Percentiles rank a stretch among this genome's conserved stretches.
phyloP scores from a whole-genome alignment of 805 yeast genomes.

The Vanderwaltozyma yarrowii region DNA sequence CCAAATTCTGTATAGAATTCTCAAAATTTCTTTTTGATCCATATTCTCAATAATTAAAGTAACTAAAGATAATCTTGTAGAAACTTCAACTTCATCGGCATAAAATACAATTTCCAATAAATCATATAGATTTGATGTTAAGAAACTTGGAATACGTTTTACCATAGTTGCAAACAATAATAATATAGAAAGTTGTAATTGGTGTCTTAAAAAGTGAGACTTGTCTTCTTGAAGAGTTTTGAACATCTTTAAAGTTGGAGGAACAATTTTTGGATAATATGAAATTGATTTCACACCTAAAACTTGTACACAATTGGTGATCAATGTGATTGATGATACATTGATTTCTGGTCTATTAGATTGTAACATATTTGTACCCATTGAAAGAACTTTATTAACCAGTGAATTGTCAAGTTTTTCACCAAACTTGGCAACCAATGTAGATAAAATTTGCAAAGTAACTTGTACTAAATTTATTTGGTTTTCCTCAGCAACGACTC shows the following conservation, averaged over 20 bases:
- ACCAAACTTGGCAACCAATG: slow-evolving; percentile 55
- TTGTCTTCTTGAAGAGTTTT: slow-evolving; percentile 21
- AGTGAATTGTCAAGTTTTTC: slow-evolving; percentile 36
- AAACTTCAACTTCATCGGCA: slow-evolving; percentile 48
- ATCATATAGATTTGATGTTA: slow-evolving; percentile 56
- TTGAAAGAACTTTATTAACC: slow-evolving; percentile 39
- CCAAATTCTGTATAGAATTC: slow-evolving; percentile 59
- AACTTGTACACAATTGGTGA: slow-evolving; percentile 57
- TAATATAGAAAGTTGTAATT: slow-evolving; percentile 58
- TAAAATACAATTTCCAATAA: slow-evolving; percentile 49
- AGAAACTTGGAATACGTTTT: slow-evolving; percentile 78
- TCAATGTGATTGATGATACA: slow-evolving; percentile 63
- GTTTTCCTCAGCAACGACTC: slow-evolving; percentile 17
- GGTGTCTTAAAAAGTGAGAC: slow-evolving; percentile 23
- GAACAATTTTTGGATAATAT: slow-evolving; percentile 73
- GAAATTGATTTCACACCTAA: slow-evolving; percentile 84
- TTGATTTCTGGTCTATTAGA: slow-evolving; percentile 49
- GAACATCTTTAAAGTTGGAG: slow-evolving; percentile 59
- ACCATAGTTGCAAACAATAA: slow-evolving; percentile 65
- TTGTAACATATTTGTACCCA: slow-evolving; percentile 42
- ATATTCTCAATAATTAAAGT: slow-evolving; percentile 53
- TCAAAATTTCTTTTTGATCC: slow-evolving; percentile 54
- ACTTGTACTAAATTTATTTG: slow-evolving; percentile 49
- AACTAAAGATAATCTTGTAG: slow-evolving; percentile 52
- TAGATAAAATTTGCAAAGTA: slow-evolving; percentile 56